Evolutionary conservation across 441 rosid species (phyloP), one percentile per base, ranked within the genome.

Genomic region (Eruca vesicaria): DNA sequence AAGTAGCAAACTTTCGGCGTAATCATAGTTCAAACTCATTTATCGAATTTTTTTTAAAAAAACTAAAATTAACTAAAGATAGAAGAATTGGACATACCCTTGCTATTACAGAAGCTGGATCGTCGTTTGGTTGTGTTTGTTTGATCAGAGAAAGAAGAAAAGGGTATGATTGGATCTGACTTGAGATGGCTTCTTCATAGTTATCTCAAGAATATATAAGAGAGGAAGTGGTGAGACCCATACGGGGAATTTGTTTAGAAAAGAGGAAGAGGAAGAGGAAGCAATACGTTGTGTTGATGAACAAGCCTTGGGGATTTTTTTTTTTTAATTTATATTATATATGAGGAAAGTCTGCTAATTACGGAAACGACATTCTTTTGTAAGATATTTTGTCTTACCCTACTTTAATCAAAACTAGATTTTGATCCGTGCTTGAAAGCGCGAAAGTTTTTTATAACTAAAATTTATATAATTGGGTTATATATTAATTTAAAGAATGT

Each of bases 201-300:
- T 66, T 68, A 14, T 56, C 50, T 43, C 6, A 9, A 56, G 20
- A 66, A 77, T 65, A 72, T 58, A 77, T 58, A 36, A 14, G 35
- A 71, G 11, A 69, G 58, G 65, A 74, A 66, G 66, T 38, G 63
- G 77, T 64, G 84, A 80, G 63, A 68, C 75, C 71, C 71, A 80
- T 82, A 82, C 36, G 70, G 79, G 68, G 79, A 53, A 77, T 67
- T 48, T 38, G 70, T 62, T 43, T 58, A 58, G 53, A 62, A 52
- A n/a, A 45, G 18, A 72, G 36, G 75, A 81, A 55, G 75, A 72
- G 35, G 75, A 81, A 55, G 75, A 81, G 73, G 82, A 82, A 5
- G 73, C 50, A 55, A 56, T 53, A 75, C 74, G 64, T 68, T 74
- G 53, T 32, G 48, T 52, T 69, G 66, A 69, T 53, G 79, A 76